phyloP scores from a whole-genome alignment of 371 early-diverging fungal genomes.

The Rhizomucor miehei region DNA sequence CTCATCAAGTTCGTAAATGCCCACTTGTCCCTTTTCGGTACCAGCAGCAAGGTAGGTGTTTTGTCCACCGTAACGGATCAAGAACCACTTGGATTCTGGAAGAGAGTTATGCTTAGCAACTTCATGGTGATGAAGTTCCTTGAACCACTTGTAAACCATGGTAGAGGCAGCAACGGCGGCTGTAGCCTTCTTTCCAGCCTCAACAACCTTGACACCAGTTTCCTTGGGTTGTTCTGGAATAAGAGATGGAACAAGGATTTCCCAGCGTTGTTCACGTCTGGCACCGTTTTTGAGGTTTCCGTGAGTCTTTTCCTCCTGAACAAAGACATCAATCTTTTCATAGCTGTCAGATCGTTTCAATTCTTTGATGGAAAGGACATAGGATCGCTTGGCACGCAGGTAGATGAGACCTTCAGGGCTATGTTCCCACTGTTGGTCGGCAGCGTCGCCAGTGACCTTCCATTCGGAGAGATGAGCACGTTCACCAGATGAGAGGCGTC shows the following conservation, averaged over 20 bases:
- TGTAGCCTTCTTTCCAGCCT: conserved; percentile 29
- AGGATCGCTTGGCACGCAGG: conserved; percentile 25
- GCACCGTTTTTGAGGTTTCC: conserved; percentile 26
- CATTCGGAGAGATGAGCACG: conserved; percentile 24
- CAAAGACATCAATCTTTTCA: conserved; percentile 29
- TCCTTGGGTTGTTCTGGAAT: conserved; percentile 29
- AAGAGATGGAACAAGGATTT: conserved; percentile 36
- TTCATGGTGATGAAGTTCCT: conserved; percentile 26
- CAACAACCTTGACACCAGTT: conserved; percentile 31
- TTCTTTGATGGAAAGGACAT: conserved; percentile 36
- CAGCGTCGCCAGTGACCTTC: conserved; percentile 9
- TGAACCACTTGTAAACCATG: conserved; percentile 26
- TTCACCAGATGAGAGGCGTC: conserved; percentile 22
- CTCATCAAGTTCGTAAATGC: conserved; percentile 27
- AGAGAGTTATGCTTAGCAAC: conserved; percentile 25
- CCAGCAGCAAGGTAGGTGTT: conserved; percentile 38
- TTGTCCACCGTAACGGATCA: conserved; percentile 38
- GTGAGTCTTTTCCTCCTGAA: conserved; percentile 34
- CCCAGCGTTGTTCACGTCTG: conserved; percentile 42
- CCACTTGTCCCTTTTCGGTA: conserved; percentile 29
- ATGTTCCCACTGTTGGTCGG: conserved; percentile 41
- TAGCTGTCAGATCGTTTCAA: conserved; percentile 19
- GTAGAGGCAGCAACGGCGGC: conserved; percentile 21
- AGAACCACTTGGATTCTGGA: conserved; percentile 38
- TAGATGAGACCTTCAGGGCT: conserved; percentile 26